These are phyloP conservation scores for Wilhelminamyces savonicus DNA, from an alignment of 805 yeast genomes.

Conservation along the genomic window DNA sequence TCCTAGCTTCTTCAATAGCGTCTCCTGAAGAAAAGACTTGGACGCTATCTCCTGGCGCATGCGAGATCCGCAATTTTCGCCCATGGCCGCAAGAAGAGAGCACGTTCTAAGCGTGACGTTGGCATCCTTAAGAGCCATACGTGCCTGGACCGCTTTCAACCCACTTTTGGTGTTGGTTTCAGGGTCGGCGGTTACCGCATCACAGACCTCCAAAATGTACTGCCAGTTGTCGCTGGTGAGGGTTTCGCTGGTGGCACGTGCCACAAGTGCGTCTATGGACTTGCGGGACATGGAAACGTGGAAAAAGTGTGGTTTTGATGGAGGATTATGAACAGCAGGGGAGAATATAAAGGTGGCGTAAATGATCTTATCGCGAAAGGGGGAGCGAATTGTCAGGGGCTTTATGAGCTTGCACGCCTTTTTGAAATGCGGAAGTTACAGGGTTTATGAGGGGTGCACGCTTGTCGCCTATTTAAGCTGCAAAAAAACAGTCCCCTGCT, in stretches of 20 bases:
- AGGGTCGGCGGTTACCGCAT: slow-evolving; percentile 29
- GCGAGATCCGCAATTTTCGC: slow-evolving; percentile 40
- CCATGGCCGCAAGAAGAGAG: slow-evolving; percentile 31
- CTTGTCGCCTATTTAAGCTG: too few relatives aligned
- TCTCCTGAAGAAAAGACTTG: slow-evolving; percentile 26
- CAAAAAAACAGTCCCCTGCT: too few relatives aligned
- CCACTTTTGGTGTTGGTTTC: slow-evolving; percentile 31
- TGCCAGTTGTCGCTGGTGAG: slow-evolving; percentile 40
- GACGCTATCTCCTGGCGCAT: slow-evolving; percentile 40
- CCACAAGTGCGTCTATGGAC: slow-evolving; percentile 18
- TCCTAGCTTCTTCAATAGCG: slow-evolving; percentile 36
- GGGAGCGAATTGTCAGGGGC: too few relatives aligned
- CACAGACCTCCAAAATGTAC: slow-evolving; percentile 37
- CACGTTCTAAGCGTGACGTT: slow-evolving; percentile 32
- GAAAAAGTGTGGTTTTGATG: too few relatives aligned
- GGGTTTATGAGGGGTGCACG: too few relatives aligned
- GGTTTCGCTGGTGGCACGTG: slow-evolving; percentile 35
- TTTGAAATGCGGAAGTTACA: too few relatives aligned
- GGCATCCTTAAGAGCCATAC: slow-evolving; percentile 31
- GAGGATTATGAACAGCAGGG: too few relatives aligned
- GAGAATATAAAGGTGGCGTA: too few relatives aligned
- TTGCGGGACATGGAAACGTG: slow-evolving; percentile 5
- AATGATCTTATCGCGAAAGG: too few relatives aligned
- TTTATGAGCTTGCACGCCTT: too few relatives aligned
- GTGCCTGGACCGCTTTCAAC: slow-evolving; percentile 14